A percentile compares a stretch with the other conserved stretches of the same genome.
These are phyloP conservation scores for Phytophthora pinifolia DNA, from an alignment of 352 stramenopile species.

Conservation along the genomic window DNA sequence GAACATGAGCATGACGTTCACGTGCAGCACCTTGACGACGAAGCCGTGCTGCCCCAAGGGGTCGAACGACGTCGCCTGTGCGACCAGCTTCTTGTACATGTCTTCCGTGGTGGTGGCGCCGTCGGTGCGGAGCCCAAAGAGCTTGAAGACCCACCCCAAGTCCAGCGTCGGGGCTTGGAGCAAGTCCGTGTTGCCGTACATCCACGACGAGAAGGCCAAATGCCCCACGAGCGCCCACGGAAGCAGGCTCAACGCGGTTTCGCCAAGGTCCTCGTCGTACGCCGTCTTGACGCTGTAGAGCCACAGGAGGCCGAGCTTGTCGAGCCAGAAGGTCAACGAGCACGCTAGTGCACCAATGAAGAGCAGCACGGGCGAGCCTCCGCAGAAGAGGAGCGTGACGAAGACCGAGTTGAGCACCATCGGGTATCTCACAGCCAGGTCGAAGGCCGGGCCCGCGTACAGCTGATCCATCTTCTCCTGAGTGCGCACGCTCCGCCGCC, in stretches of 20 bases:
- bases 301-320: constrained; percentile 80
- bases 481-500: constrained; percentile 49
- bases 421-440: constrained; percentile 80
- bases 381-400: constrained; percentile 82
- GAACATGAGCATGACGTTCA: constrained; percentile 77
- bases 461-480: constrained; percentile 79
- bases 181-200: constrained; percentile 78
- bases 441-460: constrained; percentile 71
- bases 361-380: constrained; percentile 74
- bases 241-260: constrained; percentile 52
- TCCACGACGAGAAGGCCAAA: constrained; percentile 77
- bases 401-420: constrained; percentile 86
- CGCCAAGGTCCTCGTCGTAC: constrained; percentile 78
- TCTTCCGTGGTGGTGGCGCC: constrained; percentile 32
- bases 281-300: constrained; percentile 79
- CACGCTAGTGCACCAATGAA: constrained; percentile 72
- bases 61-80: constrained; percentile 45
- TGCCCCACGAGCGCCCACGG: constrained; percentile 75
- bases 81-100: constrained; percentile 45
- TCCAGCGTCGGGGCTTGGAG: constrained; percentile 59
- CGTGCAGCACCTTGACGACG: constrained; percentile 68
- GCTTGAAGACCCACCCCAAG: constrained; percentile 39
- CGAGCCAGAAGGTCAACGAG: constrained; percentile 70
- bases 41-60: constrained; percentile 52
- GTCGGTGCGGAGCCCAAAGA: constrained; percentile 36